Evolutionary conservation across 2,329 filamentous ascomycete species (phyloP).

Genomic region (Aspergillus eucalypticola): DNA sequence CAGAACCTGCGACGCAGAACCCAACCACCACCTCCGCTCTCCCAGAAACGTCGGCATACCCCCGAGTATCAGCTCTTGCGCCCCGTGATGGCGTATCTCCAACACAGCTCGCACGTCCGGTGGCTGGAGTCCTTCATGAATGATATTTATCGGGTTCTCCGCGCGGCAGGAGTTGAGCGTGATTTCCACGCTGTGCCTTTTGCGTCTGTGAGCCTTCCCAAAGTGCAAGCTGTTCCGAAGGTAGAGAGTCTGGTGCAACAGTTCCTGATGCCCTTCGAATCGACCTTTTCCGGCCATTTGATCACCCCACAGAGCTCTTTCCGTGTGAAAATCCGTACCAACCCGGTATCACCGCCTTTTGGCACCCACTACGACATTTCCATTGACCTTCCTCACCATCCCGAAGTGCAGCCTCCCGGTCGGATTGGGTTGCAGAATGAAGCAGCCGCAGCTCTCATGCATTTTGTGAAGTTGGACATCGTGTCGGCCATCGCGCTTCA

Average conservation of each 20-base stretch:
- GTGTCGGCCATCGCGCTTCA: constrained; percentile 32
- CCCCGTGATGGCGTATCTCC: constrained; percentile 56
- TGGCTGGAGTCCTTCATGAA: constrained; percentile 37
- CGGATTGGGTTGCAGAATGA: constrained; percentile 37
- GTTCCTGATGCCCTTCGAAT: constrained; percentile 47
- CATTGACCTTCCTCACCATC: constrained; percentile 33
- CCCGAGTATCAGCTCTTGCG: constrained; percentile 60
- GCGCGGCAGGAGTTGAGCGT: constrained; percentile 34
- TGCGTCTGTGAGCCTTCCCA: constrained; percentile 24
- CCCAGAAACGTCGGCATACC: constrained; percentile 50
- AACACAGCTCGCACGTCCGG: constrained; percentile 47
- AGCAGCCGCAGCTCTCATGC: constrained; percentile 35
- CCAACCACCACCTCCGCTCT: constrained; percentile 60
- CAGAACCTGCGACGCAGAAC: constrained; percentile 68
- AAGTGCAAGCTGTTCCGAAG: constrained; percentile 15
- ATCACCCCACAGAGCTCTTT: constrained; percentile 37
- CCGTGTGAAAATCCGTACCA: constrained; percentile 41
- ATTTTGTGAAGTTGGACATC: constrained; percentile 43
- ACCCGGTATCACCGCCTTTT: constrained; percentile 32
- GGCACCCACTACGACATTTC: constrained; percentile 43
- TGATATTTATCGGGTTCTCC: constrained; percentile 33
- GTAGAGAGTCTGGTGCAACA: constrained; percentile 46
- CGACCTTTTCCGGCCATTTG: constrained; percentile 42
- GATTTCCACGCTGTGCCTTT: constrained; percentile 30
- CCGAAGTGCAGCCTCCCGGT: constrained; percentile 35